These are phyloP conservation scores for Warburgia ugandensis DNA, from an alignment of 164 flowering plant genomes.

Conservation along the genomic window DNA sequence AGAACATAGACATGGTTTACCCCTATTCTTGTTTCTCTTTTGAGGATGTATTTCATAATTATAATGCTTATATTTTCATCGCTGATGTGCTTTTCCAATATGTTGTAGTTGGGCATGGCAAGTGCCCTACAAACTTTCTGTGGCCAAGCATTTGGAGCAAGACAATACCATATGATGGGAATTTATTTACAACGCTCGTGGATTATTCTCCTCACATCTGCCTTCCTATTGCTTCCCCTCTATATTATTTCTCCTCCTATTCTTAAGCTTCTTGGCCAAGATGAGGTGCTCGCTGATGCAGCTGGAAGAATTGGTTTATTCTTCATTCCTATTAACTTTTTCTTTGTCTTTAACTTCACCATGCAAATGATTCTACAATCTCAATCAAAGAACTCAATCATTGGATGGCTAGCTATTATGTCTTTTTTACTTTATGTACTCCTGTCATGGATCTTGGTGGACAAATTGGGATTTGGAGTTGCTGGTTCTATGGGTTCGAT, in stretches of 20 bases:
- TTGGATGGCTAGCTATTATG: constrained; percentile 11
- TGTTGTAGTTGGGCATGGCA: constrained; percentile 15
- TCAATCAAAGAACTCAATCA: constrained; percentile 26
- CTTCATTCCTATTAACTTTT: constrained; percentile 8
- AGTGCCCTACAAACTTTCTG: constrained; percentile 12
- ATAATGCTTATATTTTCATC: no score
- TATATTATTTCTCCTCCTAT: constrained; percentile 6
- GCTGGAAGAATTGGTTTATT: constrained; percentile 6
- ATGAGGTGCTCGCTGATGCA: not conserved
- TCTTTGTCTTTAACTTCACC: constrained; percentile 5
- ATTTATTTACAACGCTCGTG: constrained; percentile 14
- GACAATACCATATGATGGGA: constrained; percentile 12
- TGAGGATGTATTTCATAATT: no score
- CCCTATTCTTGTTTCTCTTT: no score
- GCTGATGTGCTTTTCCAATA: no score
- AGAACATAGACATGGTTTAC: no score
- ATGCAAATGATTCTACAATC: constrained; percentile 15
- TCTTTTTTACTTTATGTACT: constrained; percentile 15
- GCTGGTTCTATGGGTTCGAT: constrained; percentile 63
- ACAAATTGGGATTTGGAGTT: constrained; percentile 53
- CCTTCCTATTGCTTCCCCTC: constrained; percentile 2
- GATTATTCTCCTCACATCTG: constrained; percentile 3
- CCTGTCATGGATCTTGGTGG: constrained; percentile 18
- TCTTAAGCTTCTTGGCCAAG: constrained; percentile 7
- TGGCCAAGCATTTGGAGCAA: constrained; percentile 16